Base-by-base conservation (phyloP, 768 basidiomycete genomes). In the Kwoniella sp. region DNA sequence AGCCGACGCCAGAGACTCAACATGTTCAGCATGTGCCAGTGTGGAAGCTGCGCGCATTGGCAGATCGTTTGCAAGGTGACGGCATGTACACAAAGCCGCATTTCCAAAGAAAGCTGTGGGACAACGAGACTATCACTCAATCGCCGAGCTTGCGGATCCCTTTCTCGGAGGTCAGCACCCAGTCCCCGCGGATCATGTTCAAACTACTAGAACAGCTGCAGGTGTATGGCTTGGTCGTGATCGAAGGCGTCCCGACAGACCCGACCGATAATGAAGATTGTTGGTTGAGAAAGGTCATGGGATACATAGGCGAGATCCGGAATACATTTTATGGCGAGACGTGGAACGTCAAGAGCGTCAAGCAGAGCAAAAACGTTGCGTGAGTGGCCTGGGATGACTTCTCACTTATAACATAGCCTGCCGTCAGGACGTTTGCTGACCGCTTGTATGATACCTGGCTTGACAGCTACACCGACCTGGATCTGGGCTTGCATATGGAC, bases 401-500 rank as follows among this genome's bases (percentile, higher is more conserved):
- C 17, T 57, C 13, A n/a, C n/a, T n/a, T n/a, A n/a, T n/a, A n/a
- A n/a, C n/a, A n/a, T n/a, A n/a, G n/a, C n/a, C n/a, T n/a, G n/a
- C n/a, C n/a, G n/a, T n/a, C n/a, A n/a, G n/a, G n/a, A n/a, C n/a
- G n/a, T n/a, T n/a, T n/a, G n/a, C n/a, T n/a, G n/a, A n/a, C n/a
- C n/a, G n/a, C n/a, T n/a, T n/a, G n/a, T n/a, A n/a, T n/a, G n/a
- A n/a, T n/a, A n/a, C n/a, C n/a, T n/a, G n/a, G n/a, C n/a, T n/a
- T n/a, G n/a, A 34, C n/a, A 65, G 63, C 15, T 97, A 96, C 78
- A 99, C 95, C 13, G 88, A 93, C 78, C 84, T 96, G 26, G 85
- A 91, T 70, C 84, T 99, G 9, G 94, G 89, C 0, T 77, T 94
- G 23, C 94, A 97, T 74, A 91, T 92, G 90, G 95, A 98, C 82